Evolutionary conservation across 2,329 filamentous ascomycete species (phyloP).

Genomic region (Epichloe scottii): DNA sequence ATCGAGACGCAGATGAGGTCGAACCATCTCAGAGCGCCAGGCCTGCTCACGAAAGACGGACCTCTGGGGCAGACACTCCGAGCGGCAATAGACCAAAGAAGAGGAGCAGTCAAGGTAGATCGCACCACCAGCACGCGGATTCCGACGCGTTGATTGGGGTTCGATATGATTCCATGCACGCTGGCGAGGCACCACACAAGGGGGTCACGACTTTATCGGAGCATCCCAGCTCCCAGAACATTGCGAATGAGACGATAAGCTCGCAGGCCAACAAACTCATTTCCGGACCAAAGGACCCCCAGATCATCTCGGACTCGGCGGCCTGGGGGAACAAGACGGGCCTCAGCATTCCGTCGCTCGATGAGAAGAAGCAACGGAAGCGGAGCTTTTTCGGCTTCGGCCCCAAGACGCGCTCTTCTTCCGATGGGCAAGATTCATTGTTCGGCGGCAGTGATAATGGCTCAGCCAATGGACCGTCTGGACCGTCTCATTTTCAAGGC

Average conservation of each 20-base stretch:
- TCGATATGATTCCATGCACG: constrained; percentile 43
- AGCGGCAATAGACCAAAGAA: constrained; percentile 18
- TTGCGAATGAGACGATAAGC: constrained; percentile 21
- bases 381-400: constrained; percentile 62
- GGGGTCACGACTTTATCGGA: constrained; percentile 23
- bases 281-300: constrained; percentile 73
- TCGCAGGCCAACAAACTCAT: constrained; percentile 43
- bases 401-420: constrained; percentile 44
- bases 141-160: constrained; percentile 42
- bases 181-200: constrained; percentile 37
- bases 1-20: constrained; percentile 44
- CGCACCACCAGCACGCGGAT: constrained; percentile 24
- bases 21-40: constrained; percentile 17
- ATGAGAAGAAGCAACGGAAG: constrained; percentile 76
- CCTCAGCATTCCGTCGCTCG: constrained; percentile 35
- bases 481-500: constrained; percentile 21
- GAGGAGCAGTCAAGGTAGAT: constrained; percentile 17
- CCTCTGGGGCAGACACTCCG: constrained; percentile 19
- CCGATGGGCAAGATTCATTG: constrained; percentile 44
- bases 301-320: constrained; percentile 71
- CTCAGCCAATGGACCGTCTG: constrained; percentile 24
- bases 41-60: constrained; percentile 27
- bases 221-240: constrained; percentile 20
- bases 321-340: constrained; percentile 73
- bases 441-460: constrained; percentile 36